Conservation (phyloP, 1,284 basidiomycete genomes). For the Mycena citricolor region DNA sequence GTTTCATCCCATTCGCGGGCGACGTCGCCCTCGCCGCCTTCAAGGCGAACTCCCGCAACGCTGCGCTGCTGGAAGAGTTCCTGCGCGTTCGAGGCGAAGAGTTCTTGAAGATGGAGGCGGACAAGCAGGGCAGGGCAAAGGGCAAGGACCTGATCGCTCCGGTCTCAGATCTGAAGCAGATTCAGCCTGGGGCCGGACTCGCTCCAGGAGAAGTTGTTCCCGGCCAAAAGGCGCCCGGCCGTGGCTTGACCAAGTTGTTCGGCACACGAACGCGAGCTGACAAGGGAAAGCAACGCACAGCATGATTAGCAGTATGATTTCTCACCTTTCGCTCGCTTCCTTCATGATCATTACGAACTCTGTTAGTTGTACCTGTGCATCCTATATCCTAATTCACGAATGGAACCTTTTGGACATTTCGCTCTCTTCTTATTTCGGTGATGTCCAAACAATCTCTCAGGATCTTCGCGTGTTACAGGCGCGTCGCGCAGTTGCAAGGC, state of each 20-base stretch:
- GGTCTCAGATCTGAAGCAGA: slow-evolving; percentile 39
- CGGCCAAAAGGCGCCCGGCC: slow-evolving; percentile 15
- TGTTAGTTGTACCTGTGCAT: too few species aligned
- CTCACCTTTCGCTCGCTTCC: too few species aligned
- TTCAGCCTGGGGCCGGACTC: slow-evolving; percentile 53
- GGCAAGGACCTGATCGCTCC: slow-evolving; percentile 28
- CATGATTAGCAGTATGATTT: too few species aligned
- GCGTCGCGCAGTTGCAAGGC: too few species aligned
- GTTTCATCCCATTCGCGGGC: slow-evolving; percentile 78
- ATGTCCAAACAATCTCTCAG: too few species aligned
- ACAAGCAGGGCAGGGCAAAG: slow-evolving; percentile 24
- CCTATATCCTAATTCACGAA: too few species aligned
- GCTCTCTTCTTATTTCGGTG: too few species aligned
- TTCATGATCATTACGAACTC: too few species aligned
- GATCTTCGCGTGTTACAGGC: too few species aligned
- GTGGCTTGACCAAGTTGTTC: slow-evolving; percentile 18
- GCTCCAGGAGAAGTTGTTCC: slow-evolving; percentile 37
- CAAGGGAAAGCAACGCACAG: too few species aligned
- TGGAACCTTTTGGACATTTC: too few species aligned
- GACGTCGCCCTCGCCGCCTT: slow-evolving; percentile 74
- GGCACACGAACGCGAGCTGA: too few species aligned
- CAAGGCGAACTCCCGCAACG: slow-evolving; percentile 92
- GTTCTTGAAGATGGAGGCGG: slow-evolving; percentile 48
- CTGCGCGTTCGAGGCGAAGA: slow-evolving; percentile 67
- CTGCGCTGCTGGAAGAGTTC: slow-evolving; percentile 71